Evolutionary conservation across 2,329 filamentous ascomycete genomes (phyloP).

Genomic region (Neurospora crassa): DNA sequence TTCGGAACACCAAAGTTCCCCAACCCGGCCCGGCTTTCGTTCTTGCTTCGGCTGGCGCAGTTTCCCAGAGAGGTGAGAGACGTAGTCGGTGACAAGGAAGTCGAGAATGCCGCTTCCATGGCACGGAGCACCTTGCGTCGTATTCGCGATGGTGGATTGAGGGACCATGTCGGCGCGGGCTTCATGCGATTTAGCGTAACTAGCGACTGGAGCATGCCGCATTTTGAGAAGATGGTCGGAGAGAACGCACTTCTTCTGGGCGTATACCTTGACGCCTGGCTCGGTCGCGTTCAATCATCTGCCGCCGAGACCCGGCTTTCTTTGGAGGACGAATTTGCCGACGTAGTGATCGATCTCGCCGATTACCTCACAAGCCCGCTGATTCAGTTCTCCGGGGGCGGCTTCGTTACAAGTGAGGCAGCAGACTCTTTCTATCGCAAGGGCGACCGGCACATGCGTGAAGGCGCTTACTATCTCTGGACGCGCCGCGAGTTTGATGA

Average conservation of each 20-base stretch:
- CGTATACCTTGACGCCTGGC: constrained; percentile 80
- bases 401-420: constrained; percentile 81
- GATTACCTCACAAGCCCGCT: constrained; percentile 73
- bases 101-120: constrained; percentile 65
- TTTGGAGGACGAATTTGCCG: constrained; percentile 60
- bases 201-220: constrained; percentile 82
- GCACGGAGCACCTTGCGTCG: constrained; percentile 69
- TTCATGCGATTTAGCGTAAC: constrained; percentile 78
- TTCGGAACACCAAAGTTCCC: constrained; percentile 88
- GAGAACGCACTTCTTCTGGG: constrained; percentile 82
- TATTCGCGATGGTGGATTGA: constrained; percentile 50
- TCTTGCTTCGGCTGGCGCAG: constrained; percentile 64
- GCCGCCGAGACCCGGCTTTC: background rate
- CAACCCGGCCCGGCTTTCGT: constrained; percentile 75
- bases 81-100: constrained; percentile 78
- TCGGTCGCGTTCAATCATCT: constrained; percentile 27
- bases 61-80: constrained; percentile 68
- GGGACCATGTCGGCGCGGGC: constrained; percentile 47
- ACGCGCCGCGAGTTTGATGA: constrained; percentile 76
- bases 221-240: constrained; percentile 95
- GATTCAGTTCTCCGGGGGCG: constrained; percentile 58
- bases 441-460: constrained; percentile 72
- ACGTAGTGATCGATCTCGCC: constrained; percentile 70
- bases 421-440: constrained; percentile 71
- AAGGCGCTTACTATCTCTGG: constrained; percentile 94